Conservation (phyloP, 2,329 filamentous ascomycete genomes). For the Zopfia rhizophila region DNA sequence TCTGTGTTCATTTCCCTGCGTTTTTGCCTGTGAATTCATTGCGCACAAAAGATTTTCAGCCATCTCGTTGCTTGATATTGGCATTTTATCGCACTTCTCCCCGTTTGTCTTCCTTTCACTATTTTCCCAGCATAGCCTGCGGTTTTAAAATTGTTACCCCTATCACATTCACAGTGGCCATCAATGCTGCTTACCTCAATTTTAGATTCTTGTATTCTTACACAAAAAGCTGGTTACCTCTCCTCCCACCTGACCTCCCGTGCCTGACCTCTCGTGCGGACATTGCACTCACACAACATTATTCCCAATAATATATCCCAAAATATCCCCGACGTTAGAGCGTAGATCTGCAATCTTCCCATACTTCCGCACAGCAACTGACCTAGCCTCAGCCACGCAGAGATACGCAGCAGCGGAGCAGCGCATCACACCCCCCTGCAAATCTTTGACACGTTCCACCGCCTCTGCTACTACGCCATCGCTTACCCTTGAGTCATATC, state of each 20-base stretch:
- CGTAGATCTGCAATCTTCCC: background rate
- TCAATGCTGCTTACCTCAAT: constrained; percentile 14
- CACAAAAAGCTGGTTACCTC: constrained; percentile 13
- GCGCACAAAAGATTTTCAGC: background rate
- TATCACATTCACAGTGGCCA: too few relatives aligned
- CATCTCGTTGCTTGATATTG: constrained; percentile 1
- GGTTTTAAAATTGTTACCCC: too few relatives aligned
- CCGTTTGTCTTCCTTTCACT: constrained; percentile 1
- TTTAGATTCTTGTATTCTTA: constrained; percentile 11
- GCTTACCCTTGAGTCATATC: background rate
- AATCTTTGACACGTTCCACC: constrained; percentile 16
- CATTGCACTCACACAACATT: constrained; percentile 19
- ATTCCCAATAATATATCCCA: background rate
- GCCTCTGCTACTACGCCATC: background rate
- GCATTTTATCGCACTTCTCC: background rate
- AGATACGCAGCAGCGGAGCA: background rate
- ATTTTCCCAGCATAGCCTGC: constrained; percentile 6
- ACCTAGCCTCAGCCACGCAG: background rate
- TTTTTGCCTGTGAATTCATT: constrained; percentile 7
- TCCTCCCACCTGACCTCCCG: constrained; percentile 19
- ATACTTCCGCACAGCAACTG: background rate
- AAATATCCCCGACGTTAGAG: too few relatives aligned
- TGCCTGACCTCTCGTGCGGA: constrained; percentile 8
- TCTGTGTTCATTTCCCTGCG: constrained; percentile 8
- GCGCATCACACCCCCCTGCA: constrained; percentile 2